phyloP scores from a whole-genome alignment of 1,284 basidiomycete genomes.

The Apiotrichum montevideense region DNA sequence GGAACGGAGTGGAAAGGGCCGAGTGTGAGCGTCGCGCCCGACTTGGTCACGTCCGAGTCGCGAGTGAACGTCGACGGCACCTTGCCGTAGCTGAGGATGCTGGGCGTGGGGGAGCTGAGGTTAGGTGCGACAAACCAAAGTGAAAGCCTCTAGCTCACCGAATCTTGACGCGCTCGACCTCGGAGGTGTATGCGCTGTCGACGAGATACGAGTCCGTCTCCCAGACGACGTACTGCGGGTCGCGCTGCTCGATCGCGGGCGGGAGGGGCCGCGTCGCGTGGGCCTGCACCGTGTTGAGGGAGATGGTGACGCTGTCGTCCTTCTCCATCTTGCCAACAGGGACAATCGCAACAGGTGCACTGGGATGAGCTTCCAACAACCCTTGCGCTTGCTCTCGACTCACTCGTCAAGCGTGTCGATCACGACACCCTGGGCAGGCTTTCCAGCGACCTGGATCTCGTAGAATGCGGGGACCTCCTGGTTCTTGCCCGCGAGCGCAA shows the following conservation, averaged over 20 bases:
- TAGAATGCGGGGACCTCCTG: slow-evolving; percentile 67
- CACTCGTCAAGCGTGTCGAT: slow-evolving; percentile 18
- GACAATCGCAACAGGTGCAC: slow-evolving; percentile 31
- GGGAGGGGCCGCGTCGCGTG: slow-evolving; percentile 74
- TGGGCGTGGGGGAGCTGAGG: slow-evolving; percentile 59
- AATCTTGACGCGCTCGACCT: slow-evolving; percentile 75
- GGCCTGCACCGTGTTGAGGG: slow-evolving; percentile 66
- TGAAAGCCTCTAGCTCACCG: slow-evolving; percentile 53
- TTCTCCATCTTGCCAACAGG: slow-evolving; percentile 40
- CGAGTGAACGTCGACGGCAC: slow-evolving; percentile 38
- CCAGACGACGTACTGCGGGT: slow-evolving; percentile 76
- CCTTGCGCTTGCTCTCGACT: slow-evolving; percentile 4
- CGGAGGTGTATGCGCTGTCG: slow-evolving; percentile 74
- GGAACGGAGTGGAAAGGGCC: slow-evolving; percentile 77
- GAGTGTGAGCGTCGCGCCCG: slow-evolving; percentile 74
- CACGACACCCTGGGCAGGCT: slow-evolving; percentile 51
- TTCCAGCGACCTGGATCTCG: slow-evolving; percentile 59
- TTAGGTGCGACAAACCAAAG: background rate
- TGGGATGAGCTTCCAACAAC: slow-evolving; percentile 5
- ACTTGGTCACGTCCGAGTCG: slow-evolving; percentile 55
- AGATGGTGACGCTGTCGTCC: slow-evolving; percentile 62
- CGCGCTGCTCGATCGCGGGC: slow-evolving; percentile 62
- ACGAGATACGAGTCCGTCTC: slow-evolving; percentile 60
- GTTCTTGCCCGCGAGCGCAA: slow-evolving; percentile 63
- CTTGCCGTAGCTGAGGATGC: slow-evolving; percentile 62